Evolutionary conservation across 2,329 filamentous ascomycete species (phyloP).

Genomic region (Fusarium acutatum): DNA sequence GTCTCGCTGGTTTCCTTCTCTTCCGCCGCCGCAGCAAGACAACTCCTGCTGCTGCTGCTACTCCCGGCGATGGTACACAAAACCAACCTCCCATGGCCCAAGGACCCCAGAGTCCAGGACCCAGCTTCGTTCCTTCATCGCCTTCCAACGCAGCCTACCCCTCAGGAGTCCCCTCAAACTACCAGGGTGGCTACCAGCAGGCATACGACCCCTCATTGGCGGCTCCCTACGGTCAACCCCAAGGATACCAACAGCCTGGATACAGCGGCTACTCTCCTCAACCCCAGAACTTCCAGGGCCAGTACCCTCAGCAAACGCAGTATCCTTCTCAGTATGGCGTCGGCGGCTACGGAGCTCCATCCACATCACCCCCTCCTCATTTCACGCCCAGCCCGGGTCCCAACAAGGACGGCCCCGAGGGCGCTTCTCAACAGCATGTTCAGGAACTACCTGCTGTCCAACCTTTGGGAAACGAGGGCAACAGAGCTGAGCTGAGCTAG

Average conservation of each 20-base stretch:
- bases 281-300: constrained; percentile 24
- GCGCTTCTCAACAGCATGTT: constrained; percentile 20
- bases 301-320: constrained; percentile 37
- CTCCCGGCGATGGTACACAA: constrained; percentile 11
- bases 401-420: constrained; percentile 31
- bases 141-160: constrained; percentile 38
- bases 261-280: constrained; percentile 37
- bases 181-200: constrained; percentile 34
- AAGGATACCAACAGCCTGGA: constrained; percentile 32
- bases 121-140: constrained; percentile 33
- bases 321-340: constrained; percentile 36
- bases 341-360: constrained; percentile 31
- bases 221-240: constrained; percentile 34
- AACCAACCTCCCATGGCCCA: constrained; percentile 32
- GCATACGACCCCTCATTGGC: constrained; percentile 39
- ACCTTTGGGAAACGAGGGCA: constrained; percentile 44
- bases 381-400: constrained; percentile 44
- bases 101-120: constrained; percentile 31
- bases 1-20: constrained; percentile 51
- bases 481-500: constrained; percentile 46
- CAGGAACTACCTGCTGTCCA: constrained; percentile 43
- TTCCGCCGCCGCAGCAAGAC: constrained; percentile 50
- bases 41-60: constrained; percentile 27
- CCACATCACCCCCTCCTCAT: constrained; percentile 42
- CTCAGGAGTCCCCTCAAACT: constrained; percentile 41